Percentiles rank a stretch among this genome's conserved stretches.
Conservation (phyloP, 805 yeast genomes). For the Teunomyces gatunensis region DNA sequence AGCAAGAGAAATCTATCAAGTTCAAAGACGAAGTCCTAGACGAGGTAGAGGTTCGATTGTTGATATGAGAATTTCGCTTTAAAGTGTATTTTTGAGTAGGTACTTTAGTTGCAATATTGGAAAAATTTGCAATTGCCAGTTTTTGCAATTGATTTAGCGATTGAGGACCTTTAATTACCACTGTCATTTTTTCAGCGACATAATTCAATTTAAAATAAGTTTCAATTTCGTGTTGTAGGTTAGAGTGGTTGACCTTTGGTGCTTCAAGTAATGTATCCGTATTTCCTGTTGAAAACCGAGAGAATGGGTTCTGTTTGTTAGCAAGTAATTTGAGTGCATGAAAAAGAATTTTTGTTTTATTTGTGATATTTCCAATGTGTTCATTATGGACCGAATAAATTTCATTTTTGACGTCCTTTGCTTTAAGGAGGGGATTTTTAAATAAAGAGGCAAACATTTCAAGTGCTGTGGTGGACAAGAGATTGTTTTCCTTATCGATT, state of each 20-base stretch:
- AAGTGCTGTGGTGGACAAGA: slow-evolving; percentile 46
- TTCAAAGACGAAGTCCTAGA: neutral
- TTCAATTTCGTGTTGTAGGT: slow-evolving; percentile 34
- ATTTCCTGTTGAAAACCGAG: slow-evolving; percentile 66
- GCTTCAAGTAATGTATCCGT: slow-evolving; percentile 43
- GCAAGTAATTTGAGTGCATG: slow-evolving; percentile 59
- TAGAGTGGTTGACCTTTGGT: slow-evolving; percentile 29
- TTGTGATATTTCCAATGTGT: slow-evolving; percentile 52
- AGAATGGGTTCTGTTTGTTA: slow-evolving; percentile 49
- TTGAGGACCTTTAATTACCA: slow-evolving; percentile 66
- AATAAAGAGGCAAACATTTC: slow-evolving; percentile 52
- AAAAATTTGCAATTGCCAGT: slow-evolving; percentile 45
- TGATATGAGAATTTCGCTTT: neutral
- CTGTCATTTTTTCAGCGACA: slow-evolving; percentile 47
- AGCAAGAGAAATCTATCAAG: neutral
- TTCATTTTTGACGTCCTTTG: slow-evolving; percentile 45
- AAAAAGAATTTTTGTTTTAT: slow-evolving; percentile 46
- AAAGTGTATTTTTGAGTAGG: neutral
- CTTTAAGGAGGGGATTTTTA: slow-evolving; percentile 48
- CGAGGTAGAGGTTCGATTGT: neutral
- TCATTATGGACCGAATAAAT: slow-evolving; percentile 64
- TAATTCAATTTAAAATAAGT: slow-evolving; percentile 44
- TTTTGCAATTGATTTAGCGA: slow-evolving; percentile 57
- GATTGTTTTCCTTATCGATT: slow-evolving; percentile 19
- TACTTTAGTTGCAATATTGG: slow-evolving; percentile 21